Evolutionary conservation across 1,284 basidiomycete species (phyloP), one percentile per base, ranked within the genome.

Genomic region (Rhodotorula sp.): DNA sequence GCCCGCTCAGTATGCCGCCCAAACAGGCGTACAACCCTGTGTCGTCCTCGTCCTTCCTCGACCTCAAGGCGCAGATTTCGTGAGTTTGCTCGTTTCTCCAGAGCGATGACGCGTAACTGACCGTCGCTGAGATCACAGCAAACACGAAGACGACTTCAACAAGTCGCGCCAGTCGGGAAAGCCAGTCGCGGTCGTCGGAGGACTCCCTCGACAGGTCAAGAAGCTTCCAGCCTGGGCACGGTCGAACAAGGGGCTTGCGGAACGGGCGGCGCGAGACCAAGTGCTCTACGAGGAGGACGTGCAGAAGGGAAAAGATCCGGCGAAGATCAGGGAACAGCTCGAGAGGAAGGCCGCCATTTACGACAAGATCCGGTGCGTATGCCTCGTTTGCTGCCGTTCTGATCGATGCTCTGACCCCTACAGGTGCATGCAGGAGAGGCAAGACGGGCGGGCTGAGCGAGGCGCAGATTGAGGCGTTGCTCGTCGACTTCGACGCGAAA

Each of bases 401-500:
- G n/a, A 53, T 46, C 4, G 4, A 11, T 37, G 24, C 10, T 26
- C 31, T 26, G 26, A 37, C 3, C 57, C 18, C 20, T 52, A 15
- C 4, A 4, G 4, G 2, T 8, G 16, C 48, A 7, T 0, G 13
- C 63, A 74, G 72, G 75, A 87, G 87, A 71, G 94, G 94, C 11
- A 89, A 91, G 80, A 87, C 86, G 13, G 91, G 87, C 0, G 91
- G 91, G 0, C 76, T 95, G 76, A 87, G 79, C 37, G 89, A 94
- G 62, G 87, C 86, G 70, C 89, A 95, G 77, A 87, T 87, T 68
- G 87, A 87, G 55, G 83, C 85, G 28, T 81, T 91, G 16, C 81
- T 92, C 61, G 90, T 98, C 9, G 93, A 98, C 80, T 93, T 93
- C 77, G 91, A 94, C 66, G 59, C 83, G 84, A 16, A 89, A 88